Evolutionary conservation across 2,329 filamentous ascomycete genomes (phyloP).

Genomic region (Colletotrichum horii): DNA sequence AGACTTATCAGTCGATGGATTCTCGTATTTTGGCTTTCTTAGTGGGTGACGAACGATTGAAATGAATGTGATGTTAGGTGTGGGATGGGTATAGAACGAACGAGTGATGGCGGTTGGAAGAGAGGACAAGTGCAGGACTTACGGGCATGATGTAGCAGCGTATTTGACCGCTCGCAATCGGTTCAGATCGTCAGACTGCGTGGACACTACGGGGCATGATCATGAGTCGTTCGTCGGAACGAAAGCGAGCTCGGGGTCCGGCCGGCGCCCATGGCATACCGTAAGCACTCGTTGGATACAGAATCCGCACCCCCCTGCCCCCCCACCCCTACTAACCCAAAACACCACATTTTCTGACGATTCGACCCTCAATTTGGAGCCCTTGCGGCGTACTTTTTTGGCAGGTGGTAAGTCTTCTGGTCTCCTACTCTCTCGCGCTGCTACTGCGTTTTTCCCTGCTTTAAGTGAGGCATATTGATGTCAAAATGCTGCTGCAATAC

Average conservation of each 20-base stretch:
- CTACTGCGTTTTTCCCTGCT: too few species aligned
- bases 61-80: accelerated
- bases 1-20: background rate
- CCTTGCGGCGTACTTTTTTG: too few species aligned
- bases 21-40: accelerated
- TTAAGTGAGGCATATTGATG: too few species aligned
- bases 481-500: too few species aligned
- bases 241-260: background rate
- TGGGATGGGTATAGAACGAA: background rate
- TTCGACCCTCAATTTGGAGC: too few species aligned
- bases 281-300: too few species aligned
- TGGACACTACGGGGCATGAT: background rate
- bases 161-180: background rate
- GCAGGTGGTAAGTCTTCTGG: too few species aligned
- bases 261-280: background rate
- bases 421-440: too few species aligned
- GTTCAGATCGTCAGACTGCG: background rate
- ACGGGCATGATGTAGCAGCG: background rate
- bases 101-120: background rate
- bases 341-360: too few species aligned
- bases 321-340: too few species aligned
- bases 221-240: background rate
- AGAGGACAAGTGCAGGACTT: background rate
- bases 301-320: too few species aligned
- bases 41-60: background rate